Conservation (phyloP, 345 rosid species). For the Ceriops decandra region DNA sequence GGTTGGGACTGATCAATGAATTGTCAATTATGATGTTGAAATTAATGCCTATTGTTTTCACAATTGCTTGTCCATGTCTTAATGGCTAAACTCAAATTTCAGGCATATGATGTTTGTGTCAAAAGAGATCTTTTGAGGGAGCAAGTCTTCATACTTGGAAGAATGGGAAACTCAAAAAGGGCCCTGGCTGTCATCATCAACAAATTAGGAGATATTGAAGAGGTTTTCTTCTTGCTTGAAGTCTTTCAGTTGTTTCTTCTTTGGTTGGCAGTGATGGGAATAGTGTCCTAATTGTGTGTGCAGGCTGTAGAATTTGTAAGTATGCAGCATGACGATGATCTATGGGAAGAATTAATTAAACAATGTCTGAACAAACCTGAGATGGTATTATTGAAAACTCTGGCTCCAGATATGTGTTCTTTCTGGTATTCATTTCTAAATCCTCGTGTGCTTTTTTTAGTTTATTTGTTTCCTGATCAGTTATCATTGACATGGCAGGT, state of each 20-base stretch:
- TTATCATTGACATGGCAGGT: constrained; percentile 53
- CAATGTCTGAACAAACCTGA: constrained; percentile 95
- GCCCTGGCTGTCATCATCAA: constrained; percentile 92
- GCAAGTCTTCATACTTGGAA: constrained; percentile 96
- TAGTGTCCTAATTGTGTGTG: constrained; percentile 19
- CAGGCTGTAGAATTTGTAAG: constrained; percentile 99
- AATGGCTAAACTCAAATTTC: constrained; percentile 32
- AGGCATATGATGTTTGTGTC: constrained; percentile 90
- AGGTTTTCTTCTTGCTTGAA: constrained; percentile 43
- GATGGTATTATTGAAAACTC: constrained; percentile 55
- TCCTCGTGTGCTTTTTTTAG: too few species aligned
- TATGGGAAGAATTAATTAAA: constrained; percentile 97
- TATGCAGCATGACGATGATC: constrained; percentile 96
- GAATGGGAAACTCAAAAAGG: constrained; percentile 94
- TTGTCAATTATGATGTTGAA: constrained; percentile 7
- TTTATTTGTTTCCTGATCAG: constrained; percentile 6
- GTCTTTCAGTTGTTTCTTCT: constrained; percentile 11
- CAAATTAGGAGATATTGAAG: constrained; percentile 89
- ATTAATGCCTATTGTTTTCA: constrained; percentile 3
- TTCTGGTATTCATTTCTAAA: neutral
- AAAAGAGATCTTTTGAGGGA: constrained; percentile 73
- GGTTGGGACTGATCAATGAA: constrained; percentile 46
- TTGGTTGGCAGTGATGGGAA: constrained; percentile 10
- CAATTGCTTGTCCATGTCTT: constrained; percentile 9
- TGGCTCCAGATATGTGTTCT: neutral